Conservation (phyloP, 106 monocot genomes). For the Acorus gramineus region DNA sequence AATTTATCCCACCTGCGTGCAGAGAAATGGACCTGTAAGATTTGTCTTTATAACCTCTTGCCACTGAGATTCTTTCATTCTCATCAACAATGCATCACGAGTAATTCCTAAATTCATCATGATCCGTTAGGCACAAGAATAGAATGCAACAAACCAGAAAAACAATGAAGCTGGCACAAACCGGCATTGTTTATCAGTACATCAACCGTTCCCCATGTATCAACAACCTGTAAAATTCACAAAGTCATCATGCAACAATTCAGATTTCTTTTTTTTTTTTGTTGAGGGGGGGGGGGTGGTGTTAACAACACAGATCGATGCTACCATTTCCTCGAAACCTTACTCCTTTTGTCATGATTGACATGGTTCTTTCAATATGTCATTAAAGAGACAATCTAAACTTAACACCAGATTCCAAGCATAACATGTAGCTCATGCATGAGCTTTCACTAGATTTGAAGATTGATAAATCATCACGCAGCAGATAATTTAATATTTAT, state of each 20-base stretch:
- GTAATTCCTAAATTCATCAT: slow-evolving; percentile 54
- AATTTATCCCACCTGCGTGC: slow-evolving; percentile 50
- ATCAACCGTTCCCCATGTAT: slow-evolving; percentile 82
- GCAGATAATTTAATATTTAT: too few relatives aligned
- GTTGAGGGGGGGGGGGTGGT: too few relatives aligned
- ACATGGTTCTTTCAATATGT: too few relatives aligned
- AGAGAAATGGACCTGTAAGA: slow-evolving; percentile 86
- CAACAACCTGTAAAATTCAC: slow-evolving; percentile 46
- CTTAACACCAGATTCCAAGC: too few relatives aligned
- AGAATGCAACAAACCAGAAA: background rate
- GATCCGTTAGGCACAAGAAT: background rate
- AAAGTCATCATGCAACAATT: background rate
- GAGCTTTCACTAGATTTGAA: too few relatives aligned
- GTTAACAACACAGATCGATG: too few relatives aligned
- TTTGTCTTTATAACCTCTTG: slow-evolving; percentile 87
- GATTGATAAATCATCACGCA: too few relatives aligned
- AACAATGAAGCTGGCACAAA: slow-evolving; percentile 9
- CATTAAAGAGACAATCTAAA: too few relatives aligned
- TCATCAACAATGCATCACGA: slow-evolving; percentile 71
- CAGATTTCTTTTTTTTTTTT: too few relatives aligned
- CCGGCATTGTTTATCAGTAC: slow-evolving; percentile 87
- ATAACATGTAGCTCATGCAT: too few relatives aligned
- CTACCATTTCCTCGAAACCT: too few relatives aligned
- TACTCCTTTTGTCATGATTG: too few relatives aligned
- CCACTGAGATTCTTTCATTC: slow-evolving; percentile 91